Conservation (phyloP, 1,284 basidiomycete species). For the Austropuccinia psidii region DNA sequence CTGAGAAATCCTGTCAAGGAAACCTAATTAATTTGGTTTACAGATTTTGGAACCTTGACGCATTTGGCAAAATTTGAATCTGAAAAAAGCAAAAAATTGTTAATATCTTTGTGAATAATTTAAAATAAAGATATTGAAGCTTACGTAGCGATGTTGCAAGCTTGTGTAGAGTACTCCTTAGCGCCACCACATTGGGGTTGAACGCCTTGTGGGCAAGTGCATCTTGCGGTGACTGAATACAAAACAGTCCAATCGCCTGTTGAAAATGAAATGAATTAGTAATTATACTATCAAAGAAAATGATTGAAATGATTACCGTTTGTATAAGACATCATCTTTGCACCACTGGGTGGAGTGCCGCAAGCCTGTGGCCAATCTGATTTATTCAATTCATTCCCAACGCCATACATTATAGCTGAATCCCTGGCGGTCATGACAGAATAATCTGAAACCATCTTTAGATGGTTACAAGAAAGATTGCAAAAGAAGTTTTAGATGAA, state of each 20-base stretch:
- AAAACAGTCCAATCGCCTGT: slow-evolving; percentile 6
- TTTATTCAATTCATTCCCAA: neutral
- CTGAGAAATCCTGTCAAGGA: too few species aligned
- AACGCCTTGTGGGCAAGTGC: slow-evolving; percentile 6
- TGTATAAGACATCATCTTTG: slow-evolving; percentile 24
- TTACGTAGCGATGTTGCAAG: slow-evolving; percentile 16
- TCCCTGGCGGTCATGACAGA: slow-evolving; percentile 13
- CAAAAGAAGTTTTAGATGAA: neutral
- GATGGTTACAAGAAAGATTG: neutral
- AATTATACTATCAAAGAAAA: neutral
- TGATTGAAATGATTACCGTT: neutral
- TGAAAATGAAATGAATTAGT: neutral
- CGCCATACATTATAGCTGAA: slow-evolving; percentile 5
- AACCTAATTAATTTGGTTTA: neutral
- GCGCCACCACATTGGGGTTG: neutral
- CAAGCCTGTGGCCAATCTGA: slow-evolving; percentile 12
- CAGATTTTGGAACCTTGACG: neutral
- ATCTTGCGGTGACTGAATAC: slow-evolving; percentile 5
- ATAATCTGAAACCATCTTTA: slow-evolving; percentile 10
- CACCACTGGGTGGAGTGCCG: neutral
- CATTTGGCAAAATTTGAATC: slow-evolving; percentile 16
- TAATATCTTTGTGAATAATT: neutral
- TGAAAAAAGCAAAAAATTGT: neutral
- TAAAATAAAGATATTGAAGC: neutral
- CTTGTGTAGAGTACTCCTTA: neutral